phyloP scores from a whole-genome alignment of 2,329 filamentous ascomycete genomes.

The Podosphaera xanthii region DNA sequence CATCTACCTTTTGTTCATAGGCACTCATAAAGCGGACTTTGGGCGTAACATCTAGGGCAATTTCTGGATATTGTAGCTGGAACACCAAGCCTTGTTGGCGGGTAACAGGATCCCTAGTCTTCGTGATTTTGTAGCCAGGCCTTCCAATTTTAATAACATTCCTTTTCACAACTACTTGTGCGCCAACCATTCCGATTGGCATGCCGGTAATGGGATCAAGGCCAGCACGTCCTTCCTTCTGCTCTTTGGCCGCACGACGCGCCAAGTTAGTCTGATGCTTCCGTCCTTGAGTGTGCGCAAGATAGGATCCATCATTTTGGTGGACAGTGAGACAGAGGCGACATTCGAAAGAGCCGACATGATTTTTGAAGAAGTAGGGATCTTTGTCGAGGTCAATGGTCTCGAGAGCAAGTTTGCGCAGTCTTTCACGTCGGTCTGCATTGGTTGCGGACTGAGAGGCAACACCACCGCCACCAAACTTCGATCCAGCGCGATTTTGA shows the following conservation, averaged over 20 bases:
- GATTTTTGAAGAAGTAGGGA: slow-evolving; percentile 99
- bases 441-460: slow-evolving; percentile 85
- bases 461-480: slow-evolving; percentile 92
- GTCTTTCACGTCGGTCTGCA: slow-evolving; percentile 86
- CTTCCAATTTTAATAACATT: slow-evolving; percentile 88
- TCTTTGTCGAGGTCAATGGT: slow-evolving; percentile 98
- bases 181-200: slow-evolving; percentile 53
- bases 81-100: slow-evolving; percentile 82
- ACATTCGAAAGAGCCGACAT: slow-evolving; percentile 94
- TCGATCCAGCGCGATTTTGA: slow-evolving; percentile 86
- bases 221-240: slow-evolving; percentile 55
- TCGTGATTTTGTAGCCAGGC: slow-evolving; percentile 94
- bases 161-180: slow-evolving; percentile 36
- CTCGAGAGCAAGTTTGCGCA: slow-evolving; percentile 93
- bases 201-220: slow-evolving; percentile 45
- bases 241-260: slow-evolving; percentile 81
- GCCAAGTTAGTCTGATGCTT: slow-evolving; percentile 98
- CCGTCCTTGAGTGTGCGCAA: slow-evolving; percentile 92
- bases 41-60: slow-evolving; percentile 49
- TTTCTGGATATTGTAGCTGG: slow-evolving; percentile 88
- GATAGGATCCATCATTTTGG: slow-evolving; percentile 96
- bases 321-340: slow-evolving; percentile 91
- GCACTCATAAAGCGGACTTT: slow-evolving; percentile 94
- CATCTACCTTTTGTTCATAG: slow-evolving; percentile 86
- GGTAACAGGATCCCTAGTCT: slow-evolving; percentile 73